phyloP scores from a whole-genome alignment of 164 flowering plant species.

The Sextonia rubra region DNA sequence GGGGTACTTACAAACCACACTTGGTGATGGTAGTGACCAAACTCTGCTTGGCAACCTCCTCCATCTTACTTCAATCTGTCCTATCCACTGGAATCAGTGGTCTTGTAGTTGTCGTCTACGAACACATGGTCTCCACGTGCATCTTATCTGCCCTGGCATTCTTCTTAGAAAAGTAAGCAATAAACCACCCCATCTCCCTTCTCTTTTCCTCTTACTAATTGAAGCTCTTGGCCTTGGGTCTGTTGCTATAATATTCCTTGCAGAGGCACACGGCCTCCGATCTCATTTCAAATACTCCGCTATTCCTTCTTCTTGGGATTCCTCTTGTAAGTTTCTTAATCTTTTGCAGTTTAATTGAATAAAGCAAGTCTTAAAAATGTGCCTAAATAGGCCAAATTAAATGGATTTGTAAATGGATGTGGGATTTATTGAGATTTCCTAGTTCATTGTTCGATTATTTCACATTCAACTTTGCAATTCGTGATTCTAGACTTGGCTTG shows the following conservation, averaged over 20 bases:
- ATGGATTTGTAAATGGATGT: too few relatives aligned
- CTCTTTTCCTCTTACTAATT: neutral
- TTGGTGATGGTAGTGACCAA: neutral
- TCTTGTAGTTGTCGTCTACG: conserved; percentile 8
- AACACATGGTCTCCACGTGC: conserved; percentile 5
- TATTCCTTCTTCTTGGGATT: conserved; percentile 19
- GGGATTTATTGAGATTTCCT: too few relatives aligned
- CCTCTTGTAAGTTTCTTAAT: conserved; percentile 9
- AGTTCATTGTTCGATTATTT: too few relatives aligned
- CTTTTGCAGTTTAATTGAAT: neutral
- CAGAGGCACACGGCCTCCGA: conserved; percentile 14
- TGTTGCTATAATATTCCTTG: neutral
- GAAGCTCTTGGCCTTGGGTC: neutral
- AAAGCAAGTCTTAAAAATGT: neutral
- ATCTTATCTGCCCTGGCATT: conserved; percentile 2
- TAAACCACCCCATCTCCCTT: neutral
- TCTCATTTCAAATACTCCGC: conserved; percentile 14
- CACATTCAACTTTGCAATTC: too few relatives aligned
- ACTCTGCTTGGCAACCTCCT: neutral
- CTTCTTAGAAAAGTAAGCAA: conserved; percentile 7
- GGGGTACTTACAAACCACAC: neutral
- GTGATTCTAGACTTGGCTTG: too few relatives aligned
- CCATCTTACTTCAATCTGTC: neutral
- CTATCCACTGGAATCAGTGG: conserved; percentile 12
- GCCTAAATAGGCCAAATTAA: neutral